These are phyloP conservation scores for Cercospora nicotianae DNA, from an alignment of 2,329 filamentous ascomycete species.

Conservation along the genomic window DNA sequence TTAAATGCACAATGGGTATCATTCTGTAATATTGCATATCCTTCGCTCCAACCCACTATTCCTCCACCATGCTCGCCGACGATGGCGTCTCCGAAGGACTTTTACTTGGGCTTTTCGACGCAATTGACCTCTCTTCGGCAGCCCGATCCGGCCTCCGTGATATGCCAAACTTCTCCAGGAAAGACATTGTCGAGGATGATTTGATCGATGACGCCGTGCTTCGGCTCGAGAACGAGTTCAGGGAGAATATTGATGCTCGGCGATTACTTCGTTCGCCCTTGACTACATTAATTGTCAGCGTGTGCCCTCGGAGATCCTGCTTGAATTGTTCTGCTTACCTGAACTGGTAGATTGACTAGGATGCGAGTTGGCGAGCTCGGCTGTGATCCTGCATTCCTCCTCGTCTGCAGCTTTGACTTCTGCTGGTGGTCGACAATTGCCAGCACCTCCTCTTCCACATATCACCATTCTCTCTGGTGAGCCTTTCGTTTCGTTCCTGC, in stretches of 20 bases:
- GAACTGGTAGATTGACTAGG: conserved; percentile 8
- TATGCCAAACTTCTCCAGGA: conserved; percentile 3
- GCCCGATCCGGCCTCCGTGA: neutral
- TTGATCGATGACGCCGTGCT: neutral
- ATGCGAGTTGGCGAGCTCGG: conserved; percentile 12
- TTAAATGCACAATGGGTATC: neutral
- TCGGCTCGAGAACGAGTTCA: conserved; percentile 2
- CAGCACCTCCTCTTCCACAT: conserved; percentile 26
- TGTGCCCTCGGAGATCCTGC: neutral
- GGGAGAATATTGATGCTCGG: conserved; percentile 6
- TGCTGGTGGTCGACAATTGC: conserved; percentile 20
- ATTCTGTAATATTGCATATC: neutral
- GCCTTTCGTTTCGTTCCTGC: neutral
- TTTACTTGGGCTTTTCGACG: neutral
- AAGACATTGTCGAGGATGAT: neutral
- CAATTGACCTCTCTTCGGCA: neutral
- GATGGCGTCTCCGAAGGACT: neutral
- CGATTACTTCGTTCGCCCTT: neutral
- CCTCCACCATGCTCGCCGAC: neutral
- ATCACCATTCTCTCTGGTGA: conserved; percentile 16
- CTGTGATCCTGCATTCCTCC: conserved; percentile 20
- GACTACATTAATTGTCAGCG: neutral
- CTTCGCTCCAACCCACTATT: neutral
- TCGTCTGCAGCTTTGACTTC: conserved; percentile 17
- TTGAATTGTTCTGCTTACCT: neutral